Evolutionary conservation across 495 filamentous ascomycete genomes (phyloP).

Genomic region (Penicillium psychrofluorescens): DNA sequence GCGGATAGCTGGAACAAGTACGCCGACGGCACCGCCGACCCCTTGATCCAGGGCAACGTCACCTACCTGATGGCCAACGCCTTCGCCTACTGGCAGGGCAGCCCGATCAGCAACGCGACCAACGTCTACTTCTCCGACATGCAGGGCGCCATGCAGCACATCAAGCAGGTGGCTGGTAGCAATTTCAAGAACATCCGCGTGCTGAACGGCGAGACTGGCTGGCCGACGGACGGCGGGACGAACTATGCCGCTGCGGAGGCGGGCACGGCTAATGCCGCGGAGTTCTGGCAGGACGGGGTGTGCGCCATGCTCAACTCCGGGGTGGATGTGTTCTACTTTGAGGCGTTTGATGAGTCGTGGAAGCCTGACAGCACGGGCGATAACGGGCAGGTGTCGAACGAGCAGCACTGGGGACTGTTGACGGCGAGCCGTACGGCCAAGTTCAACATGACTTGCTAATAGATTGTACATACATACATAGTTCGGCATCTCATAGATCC

Average conservation of each 20-base stretch:
- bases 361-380: constrained; percentile 66
- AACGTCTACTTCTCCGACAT: constrained; percentile 71
- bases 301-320: constrained; percentile 68
- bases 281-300: constrained; percentile 60
- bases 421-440: constrained; percentile 54
- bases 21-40: constrained; percentile 64
- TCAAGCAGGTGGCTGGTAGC: constrained; percentile 52
- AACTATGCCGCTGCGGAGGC: constrained; percentile 60
- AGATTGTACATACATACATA: too few relatives aligned
- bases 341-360: constrained; percentile 77
- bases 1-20: constrained; percentile 82
- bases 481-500: too few relatives aligned
- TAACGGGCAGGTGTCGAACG: constrained; percentile 57
- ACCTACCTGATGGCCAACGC: constrained; percentile 56
- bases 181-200: constrained; percentile 50
- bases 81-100: constrained; percentile 81
- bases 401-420: constrained; percentile 76
- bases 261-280: constrained; percentile 49
- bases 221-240: constrained; percentile 57
- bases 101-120: constrained; percentile 53
- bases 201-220: constrained; percentile 74
- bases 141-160: constrained; percentile 59
- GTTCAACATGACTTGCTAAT: constrained; percentile 52
- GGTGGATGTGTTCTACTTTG: constrained; percentile 74
- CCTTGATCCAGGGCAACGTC: constrained; percentile 43